phyloP scores from a whole-genome alignment of 2,329 filamentous ascomycete species.

The Didymella segeticola region DNA sequence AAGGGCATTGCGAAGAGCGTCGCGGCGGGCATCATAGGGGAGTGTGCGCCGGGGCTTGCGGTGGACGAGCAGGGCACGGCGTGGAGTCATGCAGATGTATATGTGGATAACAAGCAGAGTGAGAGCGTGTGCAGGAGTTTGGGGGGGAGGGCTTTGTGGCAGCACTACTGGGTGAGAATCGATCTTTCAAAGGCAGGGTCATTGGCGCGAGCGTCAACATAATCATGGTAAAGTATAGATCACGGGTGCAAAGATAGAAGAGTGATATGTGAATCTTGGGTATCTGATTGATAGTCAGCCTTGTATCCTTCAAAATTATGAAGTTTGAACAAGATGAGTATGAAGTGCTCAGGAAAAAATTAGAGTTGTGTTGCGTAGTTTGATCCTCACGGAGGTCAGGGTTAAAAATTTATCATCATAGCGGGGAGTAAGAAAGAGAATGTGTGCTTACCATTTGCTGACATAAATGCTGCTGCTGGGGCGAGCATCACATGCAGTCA shows the following conservation, averaged over 20 bases:
- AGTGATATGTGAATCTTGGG: neutral
- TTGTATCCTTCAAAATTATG: conserved; percentile 2
- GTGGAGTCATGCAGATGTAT: conserved; percentile 70
- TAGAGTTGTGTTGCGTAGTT: conserved; percentile 68
- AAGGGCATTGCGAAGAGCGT: conserved; percentile 69
- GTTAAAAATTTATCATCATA: conserved; percentile 74
- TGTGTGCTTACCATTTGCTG: conserved; percentile 45
- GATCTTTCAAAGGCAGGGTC: conserved; percentile 44
- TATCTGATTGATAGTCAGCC: conserved; percentile 34
- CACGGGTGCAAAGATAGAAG: neutral
- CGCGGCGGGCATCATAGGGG: conserved; percentile 63
- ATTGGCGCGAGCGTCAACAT: conserved; percentile 18
- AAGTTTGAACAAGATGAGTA: conserved; percentile 6
- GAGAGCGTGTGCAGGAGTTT: conserved; percentile 68
- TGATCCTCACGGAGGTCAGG: conserved; percentile 65
- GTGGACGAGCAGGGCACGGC: conserved; percentile 52
- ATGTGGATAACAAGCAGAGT: conserved; percentile 65
- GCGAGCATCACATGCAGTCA: conserved; percentile 36
- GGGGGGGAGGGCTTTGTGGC: conserved; percentile 63
- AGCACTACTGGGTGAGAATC: conserved; percentile 63
- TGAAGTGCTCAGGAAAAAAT: conserved; percentile 69
- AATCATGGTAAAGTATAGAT: neutral
- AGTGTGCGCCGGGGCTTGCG: conserved; percentile 44
- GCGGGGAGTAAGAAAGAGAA: conserved; percentile 29
- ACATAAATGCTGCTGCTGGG: conserved; percentile 17